Conservation (phyloP, 2,329 filamentous ascomycete genomes). For the Juglanconis juglandina region DNA sequence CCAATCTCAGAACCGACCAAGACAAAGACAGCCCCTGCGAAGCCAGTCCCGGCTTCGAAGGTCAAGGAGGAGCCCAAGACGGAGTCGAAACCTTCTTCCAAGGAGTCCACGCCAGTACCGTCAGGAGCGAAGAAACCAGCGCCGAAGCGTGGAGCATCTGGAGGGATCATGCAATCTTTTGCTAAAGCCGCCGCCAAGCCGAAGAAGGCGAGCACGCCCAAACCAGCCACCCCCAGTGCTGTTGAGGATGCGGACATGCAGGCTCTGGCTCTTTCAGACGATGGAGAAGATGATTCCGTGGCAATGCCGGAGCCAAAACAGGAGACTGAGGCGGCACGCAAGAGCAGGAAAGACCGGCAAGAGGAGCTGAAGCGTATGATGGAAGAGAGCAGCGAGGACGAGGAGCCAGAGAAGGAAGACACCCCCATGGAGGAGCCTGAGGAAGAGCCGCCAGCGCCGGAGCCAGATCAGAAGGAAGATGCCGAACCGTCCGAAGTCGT, state of each 20-base stretch:
- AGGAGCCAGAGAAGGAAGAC: constrained; percentile 14
- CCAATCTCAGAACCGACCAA: constrained; percentile 28
- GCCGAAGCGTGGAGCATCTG: constrained; percentile 58
- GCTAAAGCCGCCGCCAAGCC: constrained; percentile 58
- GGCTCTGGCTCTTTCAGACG: constrained; percentile 44
- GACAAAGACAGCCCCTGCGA: constrained; percentile 28
- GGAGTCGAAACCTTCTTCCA: constrained; percentile 29
- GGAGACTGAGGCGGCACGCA: constrained; percentile 29
- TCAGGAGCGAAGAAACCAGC: constrained; percentile 37
- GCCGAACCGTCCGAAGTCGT: constrained; percentile 46
- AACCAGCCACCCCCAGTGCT: constrained; percentile 36
- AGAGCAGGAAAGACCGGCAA: constrained; percentile 59
- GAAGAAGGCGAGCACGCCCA: constrained; percentile 38
- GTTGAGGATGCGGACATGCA: constrained; percentile 48
- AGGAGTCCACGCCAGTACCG: constrained; percentile 30
- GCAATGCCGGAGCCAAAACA: constrained; percentile 43
- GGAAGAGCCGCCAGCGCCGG: constrained; percentile 37
- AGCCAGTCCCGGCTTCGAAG: constrained; percentile 22
- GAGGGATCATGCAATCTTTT: constrained; percentile 74
- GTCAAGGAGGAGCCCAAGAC: constrained; percentile 35
- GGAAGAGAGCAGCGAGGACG: constrained; percentile 20
- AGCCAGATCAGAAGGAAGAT: constrained; percentile 35
- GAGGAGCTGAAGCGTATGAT: constrained; percentile 59
- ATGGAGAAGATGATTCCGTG: constrained; percentile 52
- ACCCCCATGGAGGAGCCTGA: constrained; percentile 27